Conservation (phyloP, 2,329 filamentous ascomycete species). For the Akanthomyces uredinophilus region DNA sequence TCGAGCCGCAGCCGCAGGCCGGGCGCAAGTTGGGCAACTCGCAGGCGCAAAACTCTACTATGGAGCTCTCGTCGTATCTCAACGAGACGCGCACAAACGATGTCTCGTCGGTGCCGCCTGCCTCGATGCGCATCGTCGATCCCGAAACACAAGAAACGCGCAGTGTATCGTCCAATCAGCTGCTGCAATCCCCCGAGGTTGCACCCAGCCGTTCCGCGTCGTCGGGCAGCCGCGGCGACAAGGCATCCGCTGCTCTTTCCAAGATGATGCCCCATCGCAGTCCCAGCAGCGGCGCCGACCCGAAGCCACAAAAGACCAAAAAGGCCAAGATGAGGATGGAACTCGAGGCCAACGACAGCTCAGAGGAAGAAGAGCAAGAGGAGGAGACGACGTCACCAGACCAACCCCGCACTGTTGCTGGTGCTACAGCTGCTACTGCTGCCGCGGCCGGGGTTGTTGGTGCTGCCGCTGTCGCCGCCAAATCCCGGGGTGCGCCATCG, state of each 20-base stretch:
- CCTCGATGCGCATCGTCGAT: slow-evolving; percentile 56
- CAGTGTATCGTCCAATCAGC: slow-evolving; percentile 30
- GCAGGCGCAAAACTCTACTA: slow-evolving; percentile 28
- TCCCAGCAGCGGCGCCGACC: slow-evolving; percentile 37
- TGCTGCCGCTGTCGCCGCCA: not conserved
- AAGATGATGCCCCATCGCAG: slow-evolving; percentile 35
- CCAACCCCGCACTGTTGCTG: slow-evolving; percentile 19
- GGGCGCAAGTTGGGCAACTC: slow-evolving; percentile 33
- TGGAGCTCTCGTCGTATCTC: slow-evolving; percentile 40
- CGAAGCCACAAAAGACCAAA: slow-evolving; percentile 46
- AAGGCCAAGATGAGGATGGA: slow-evolving; percentile 57
- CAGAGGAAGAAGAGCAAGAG: slow-evolving; percentile 27
- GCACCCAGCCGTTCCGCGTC: slow-evolving; percentile 29
- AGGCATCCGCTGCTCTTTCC: slow-evolving; percentile 28
- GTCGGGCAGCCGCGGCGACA: slow-evolving; percentile 17
- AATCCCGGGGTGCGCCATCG: not conserved
- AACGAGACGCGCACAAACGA: slow-evolving; percentile 44
- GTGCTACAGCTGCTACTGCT: slow-evolving; percentile 33
- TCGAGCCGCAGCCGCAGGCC: slow-evolving; percentile 36
- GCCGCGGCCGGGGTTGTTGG: not conserved
- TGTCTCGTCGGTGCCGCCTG: slow-evolving; percentile 51
- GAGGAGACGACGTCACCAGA: slow-evolving; percentile 14
- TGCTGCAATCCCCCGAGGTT: slow-evolving; percentile 23
- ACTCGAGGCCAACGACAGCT: slow-evolving; percentile 66
- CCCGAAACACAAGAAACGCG: slow-evolving; percentile 41